phyloP scores from a whole-genome alignment of 495 filamentous ascomycete genomes.

The Tuber indicum region DNA sequence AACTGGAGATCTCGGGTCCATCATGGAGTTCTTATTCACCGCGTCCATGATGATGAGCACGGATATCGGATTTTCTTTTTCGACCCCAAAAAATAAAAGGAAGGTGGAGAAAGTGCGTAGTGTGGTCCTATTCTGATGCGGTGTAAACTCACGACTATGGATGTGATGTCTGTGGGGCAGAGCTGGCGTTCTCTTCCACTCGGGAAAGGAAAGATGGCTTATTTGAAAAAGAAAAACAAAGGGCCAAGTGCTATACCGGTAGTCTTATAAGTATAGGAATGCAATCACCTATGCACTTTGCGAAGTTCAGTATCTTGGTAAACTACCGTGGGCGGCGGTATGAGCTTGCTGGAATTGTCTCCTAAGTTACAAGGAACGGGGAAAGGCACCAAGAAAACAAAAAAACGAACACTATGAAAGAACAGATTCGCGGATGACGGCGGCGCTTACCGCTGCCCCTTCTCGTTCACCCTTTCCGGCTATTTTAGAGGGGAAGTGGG shows the following conservation, averaged over 20 bases:
- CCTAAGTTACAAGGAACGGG: neutral
- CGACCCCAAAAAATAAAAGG: neutral
- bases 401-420: neutral
- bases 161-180: neutral
- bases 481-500: neutral
- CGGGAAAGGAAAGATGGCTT: neutral
- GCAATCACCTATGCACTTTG: neutral
- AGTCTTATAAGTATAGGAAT: neutral
- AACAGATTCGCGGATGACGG: neutral
- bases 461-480: neutral
- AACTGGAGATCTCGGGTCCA: neutral
- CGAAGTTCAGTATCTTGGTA: neutral
- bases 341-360: neutral
- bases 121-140: neutral
- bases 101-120: conserved; percentile 2
- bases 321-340: neutral
- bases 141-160: neutral
- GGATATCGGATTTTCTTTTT: neutral
- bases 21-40: neutral
- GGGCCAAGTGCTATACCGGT: neutral
- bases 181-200: neutral
- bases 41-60: neutral
- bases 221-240: conserved; percentile 1
- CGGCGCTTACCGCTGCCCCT: neutral
- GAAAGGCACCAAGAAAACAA: neutral